Evolutionary conservation across 768 basidiomycete species (phyloP).

Genomic region (Mycena crocata): DNA sequence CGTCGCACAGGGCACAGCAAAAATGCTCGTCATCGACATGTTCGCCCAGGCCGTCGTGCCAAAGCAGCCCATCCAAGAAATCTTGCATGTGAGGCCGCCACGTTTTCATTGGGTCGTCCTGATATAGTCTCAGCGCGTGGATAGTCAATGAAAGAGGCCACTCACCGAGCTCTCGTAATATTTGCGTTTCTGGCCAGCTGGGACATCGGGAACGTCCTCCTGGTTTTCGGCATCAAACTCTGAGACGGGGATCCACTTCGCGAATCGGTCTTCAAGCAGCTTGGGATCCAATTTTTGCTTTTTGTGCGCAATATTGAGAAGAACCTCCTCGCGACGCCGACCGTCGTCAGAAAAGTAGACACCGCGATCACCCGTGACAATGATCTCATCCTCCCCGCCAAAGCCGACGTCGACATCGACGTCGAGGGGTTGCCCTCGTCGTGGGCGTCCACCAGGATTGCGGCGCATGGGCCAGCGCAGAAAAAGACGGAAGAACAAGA

Average conservation of each 20-base stretch:
- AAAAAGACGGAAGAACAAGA: neutral
- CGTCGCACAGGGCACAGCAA: neutral
- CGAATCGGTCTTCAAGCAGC: neutral
- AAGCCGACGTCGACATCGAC: neutral
- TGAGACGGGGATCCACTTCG: neutral
- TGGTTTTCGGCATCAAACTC: neutral
- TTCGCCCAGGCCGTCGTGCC: neutral
- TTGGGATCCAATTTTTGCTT: neutral
- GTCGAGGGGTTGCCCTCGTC: neutral
- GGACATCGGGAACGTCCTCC: too few species aligned
- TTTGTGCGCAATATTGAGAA: slow-evolving; percentile 6
- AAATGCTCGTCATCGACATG: neutral
- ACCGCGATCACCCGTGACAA: neutral
- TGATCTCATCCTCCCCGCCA: neutral
- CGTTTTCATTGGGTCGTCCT: too few species aligned
- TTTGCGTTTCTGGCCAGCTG: too few species aligned
- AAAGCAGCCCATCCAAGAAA: neutral
- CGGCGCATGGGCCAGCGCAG: neutral
- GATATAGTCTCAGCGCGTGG: too few species aligned
- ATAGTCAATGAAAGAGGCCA: too few species aligned
- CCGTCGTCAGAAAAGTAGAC: neutral
- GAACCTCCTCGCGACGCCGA: neutral
- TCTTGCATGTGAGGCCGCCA: too few species aligned
- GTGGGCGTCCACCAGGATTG: neutral
- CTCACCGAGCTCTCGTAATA: too few species aligned